These are phyloP conservation scores for Wallemia mellicola DNA, from an alignment of 1,284 basidiomycete species.

Conservation along the genomic window DNA sequence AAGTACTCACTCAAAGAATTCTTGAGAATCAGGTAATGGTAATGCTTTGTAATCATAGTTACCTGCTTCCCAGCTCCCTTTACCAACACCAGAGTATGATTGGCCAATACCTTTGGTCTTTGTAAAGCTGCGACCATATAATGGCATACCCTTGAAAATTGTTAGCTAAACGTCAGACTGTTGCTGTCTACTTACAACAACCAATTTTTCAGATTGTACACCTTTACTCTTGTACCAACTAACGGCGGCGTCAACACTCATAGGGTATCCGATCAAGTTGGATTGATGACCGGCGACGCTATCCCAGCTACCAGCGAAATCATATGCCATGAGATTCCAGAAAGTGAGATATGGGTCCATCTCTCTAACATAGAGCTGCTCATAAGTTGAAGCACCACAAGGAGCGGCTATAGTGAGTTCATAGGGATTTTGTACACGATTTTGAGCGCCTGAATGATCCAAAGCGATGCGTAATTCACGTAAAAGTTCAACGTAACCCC, in stretches of 20 bases:
- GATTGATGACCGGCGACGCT: slow-evolving; percentile 15
- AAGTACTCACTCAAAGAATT: slow-evolving; percentile 11
- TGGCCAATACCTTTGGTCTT: slow-evolving; percentile 13
- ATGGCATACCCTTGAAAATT: slow-evolving; percentile 6
- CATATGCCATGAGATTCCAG: slow-evolving; percentile 19
- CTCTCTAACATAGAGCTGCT: slow-evolving; percentile 12
- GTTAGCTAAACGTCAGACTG: slow-evolving; percentile 12
- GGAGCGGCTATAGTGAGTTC: slow-evolving; percentile 13
- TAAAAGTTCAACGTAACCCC: slow-evolving; percentile 14
- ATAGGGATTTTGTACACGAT: slow-evolving; percentile 7
- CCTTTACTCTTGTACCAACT: slow-evolving; percentile 11
- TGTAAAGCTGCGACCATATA: slow-evolving; percentile 15
- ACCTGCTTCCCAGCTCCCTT: slow-evolving; percentile 16
- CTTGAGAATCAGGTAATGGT: slow-evolving; percentile 12
- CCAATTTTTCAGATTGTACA: slow-evolving; percentile 13
- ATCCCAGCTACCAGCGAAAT: slow-evolving; percentile 14
- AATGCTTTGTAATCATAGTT: slow-evolving; percentile 11
- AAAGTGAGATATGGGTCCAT: slow-evolving; percentile 18
- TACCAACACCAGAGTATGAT: slow-evolving; percentile 13
- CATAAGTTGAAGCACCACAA: slow-evolving; percentile 12
- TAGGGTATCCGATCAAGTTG: slow-evolving; percentile 10
- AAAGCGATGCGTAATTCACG: slow-evolving; percentile 12
- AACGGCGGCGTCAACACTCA: slow-evolving; percentile 12
- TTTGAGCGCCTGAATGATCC: slow-evolving; percentile 9
- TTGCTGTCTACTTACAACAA: slow-evolving; percentile 5